Percentiles rank a stretch among this genome's conserved stretches.
These are phyloP conservation scores for Zizania latifolia DNA, from an alignment of 176 grass and related monocot genomes.

Conservation along the genomic window DNA sequence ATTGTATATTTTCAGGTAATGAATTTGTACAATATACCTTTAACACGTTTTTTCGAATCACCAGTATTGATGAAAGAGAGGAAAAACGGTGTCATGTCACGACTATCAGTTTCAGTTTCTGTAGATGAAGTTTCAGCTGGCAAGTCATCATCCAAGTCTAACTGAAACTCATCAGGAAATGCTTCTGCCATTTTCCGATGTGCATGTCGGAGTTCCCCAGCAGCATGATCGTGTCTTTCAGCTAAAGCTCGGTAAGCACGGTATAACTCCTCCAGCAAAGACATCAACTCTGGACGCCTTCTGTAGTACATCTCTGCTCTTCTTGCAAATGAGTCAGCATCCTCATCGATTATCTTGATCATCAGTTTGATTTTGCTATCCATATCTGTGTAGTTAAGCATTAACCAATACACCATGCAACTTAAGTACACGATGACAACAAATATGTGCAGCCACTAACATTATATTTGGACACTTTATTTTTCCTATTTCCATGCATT, in stretches of 20 bases:
- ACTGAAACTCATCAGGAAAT: slow-evolving; percentile 69
- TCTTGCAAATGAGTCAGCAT: slow-evolving; percentile 95
- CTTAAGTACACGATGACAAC: too few species aligned
- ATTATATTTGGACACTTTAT: too few species aligned
- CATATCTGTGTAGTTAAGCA: slow-evolving; percentile 48
- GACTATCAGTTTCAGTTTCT: slow-evolving; percentile 35
- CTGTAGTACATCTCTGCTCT: slow-evolving; percentile 98
- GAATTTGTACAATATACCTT: slow-evolving; percentile 35
- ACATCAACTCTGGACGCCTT: slow-evolving; percentile 85
- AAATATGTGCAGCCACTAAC: too few species aligned
- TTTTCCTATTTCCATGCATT: too few species aligned
- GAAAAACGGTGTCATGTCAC: slow-evolving; percentile 55
- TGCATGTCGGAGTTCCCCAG: slow-evolving; percentile 76
- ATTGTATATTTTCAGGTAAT: not conserved
- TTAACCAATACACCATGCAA: not conserved
- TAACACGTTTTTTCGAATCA: slow-evolving; percentile 45
- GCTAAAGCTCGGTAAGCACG: slow-evolving; percentile 91
- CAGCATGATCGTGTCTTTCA: slow-evolving; percentile 88
- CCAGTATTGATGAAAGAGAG: slow-evolving; percentile 41
- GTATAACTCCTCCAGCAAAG: slow-evolving; percentile 90
- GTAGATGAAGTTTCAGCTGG: slow-evolving; percentile 40
- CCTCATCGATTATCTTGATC: slow-evolving; percentile 97
- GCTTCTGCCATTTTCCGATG: slow-evolving; percentile 87
- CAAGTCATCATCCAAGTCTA: slow-evolving; percentile 72
- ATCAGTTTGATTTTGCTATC: slow-evolving; percentile 86